Evolutionary conservation across 129 eudicot genomes (phyloP), one percentile per base, ranked within the genome.

Genomic region (Escallonia rubra): DNA sequence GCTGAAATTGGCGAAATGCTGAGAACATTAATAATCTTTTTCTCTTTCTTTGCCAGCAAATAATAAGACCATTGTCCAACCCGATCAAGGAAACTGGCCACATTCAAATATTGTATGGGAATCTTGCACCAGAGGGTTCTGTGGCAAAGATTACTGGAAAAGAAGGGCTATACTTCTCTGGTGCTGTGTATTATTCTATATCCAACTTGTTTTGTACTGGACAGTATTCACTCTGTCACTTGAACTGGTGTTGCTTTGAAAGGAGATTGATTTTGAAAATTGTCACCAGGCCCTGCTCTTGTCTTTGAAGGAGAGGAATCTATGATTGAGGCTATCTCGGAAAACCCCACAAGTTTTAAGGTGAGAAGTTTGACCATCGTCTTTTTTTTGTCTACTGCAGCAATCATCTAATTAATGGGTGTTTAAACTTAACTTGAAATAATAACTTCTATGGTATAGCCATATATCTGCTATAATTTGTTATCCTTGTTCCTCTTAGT

Each of bases 81-180:
- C 97, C 99, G 64, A 94, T 94, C 75, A 94, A 94, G 79, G 86
- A 89, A 83, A 86, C 97, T 0, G 99, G 93, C 57, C 99, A 94
- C 76, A 77, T 94, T 70, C 99, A 94, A 78, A 83, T 94, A 74
- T 68, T 94, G 52, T 89, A 94, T 45, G 97, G 99, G 56, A 89
- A 94, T 75, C 82, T 94, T 85, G 99, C 99, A 52, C 99, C 99
- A 1, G 97, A 94, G 47, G 99, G 99, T 66, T 89, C 97, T 54
- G 99, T 94, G 61, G 99, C 99, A 45, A 94, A 94, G 81, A 94
- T 94, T 68, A 94, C 99, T 3, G 99, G 99, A 69, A 94, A 94
- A 76, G 99, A 94, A 82, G 98, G 98, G 74, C 59, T 94, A 68
- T 89, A 89, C 72, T 94, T 94, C 76, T 78, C 87, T 51, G 97